Percentiles rank a stretch among this genome's conserved stretches.
These are phyloP conservation scores for Mycena leptocephala DNA, from an alignment of 768 basidiomycete genomes.

Conservation along the genomic window DNA sequence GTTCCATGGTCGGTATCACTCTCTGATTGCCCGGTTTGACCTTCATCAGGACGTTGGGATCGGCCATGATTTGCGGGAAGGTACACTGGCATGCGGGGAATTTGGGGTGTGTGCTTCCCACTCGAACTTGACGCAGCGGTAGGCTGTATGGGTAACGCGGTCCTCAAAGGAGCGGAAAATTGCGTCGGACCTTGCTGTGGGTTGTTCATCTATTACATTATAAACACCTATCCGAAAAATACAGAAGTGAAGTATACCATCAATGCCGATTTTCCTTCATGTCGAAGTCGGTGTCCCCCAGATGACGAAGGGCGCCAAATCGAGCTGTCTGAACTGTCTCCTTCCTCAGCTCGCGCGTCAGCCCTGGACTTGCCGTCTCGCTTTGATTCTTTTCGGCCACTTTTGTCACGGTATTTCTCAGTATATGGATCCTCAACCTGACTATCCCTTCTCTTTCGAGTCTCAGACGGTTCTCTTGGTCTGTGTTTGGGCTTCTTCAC, in stretches of 20 bases:
- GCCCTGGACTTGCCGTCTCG: constrained; percentile 11
- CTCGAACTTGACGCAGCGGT: constrained; percentile 34
- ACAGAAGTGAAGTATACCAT: constrained; percentile 15
- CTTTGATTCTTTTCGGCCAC: constrained; percentile 26
- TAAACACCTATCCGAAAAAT: background rate
- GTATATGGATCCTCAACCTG: constrained; percentile 1
- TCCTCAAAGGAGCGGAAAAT: background rate
- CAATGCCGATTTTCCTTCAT: constrained; percentile 3
- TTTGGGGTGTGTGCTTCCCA: constrained; percentile 35
- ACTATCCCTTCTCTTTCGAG: constrained; percentile 28
- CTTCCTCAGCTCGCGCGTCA: constrained; percentile 23
- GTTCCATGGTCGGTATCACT: constrained; percentile 35
- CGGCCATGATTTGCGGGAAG: constrained; percentile 26
- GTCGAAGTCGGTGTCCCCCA: background rate
- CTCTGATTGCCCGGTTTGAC: constrained; percentile 28
- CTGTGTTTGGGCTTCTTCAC: constrained; percentile 27
- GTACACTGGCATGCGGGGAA: constrained; percentile 36
- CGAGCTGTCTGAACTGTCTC: constrained; percentile 33
- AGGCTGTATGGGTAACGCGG: constrained; percentile 18
- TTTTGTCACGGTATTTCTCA: constrained; percentile 21
- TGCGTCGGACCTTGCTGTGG: constrained; percentile 5
- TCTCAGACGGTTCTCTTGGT: constrained; percentile 21
- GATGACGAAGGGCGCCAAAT: constrained; percentile 17
- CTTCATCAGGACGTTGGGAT: constrained; percentile 25
- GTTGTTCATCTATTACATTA: constrained; percentile 17